Conservation (phyloP, 345 rosid genomes). For the Gossypium bickii region DNA sequence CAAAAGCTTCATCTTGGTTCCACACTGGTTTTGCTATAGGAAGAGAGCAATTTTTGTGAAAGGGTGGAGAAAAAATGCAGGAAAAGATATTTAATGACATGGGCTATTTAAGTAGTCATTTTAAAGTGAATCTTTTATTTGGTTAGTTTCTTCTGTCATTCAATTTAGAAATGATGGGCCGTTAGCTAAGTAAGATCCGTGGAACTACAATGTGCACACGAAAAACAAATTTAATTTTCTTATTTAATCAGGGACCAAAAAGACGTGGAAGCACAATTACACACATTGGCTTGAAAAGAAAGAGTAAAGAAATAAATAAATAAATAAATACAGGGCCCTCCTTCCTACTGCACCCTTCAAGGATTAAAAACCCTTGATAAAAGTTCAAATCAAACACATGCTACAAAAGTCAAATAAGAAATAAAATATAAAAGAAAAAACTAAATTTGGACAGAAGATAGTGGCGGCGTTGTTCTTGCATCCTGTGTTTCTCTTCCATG, state of each 20-base stretch:
- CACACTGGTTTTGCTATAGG: no score
- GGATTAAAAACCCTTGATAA: neutral
- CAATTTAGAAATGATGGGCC: no score
- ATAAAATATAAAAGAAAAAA: neutral
- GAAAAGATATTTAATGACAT: no score
- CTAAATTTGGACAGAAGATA: slow-evolving; percentile 18
- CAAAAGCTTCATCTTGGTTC: no score
- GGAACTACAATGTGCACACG: no score
- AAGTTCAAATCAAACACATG: neutral
- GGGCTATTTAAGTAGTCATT: no score
- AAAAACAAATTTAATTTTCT: neutral
- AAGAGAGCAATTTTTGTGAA: no score
- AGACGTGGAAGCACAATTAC: slow-evolving; percentile 8
- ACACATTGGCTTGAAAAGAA: neutral
- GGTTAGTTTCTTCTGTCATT: no score
- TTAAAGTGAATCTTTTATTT: no score
- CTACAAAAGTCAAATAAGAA: neutral
- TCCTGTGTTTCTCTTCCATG: slow-evolving; percentile 1
- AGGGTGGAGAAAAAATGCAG: no score
- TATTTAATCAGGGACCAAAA: slow-evolving; percentile 18
- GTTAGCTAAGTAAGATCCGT: no score
- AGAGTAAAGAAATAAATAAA: neutral
- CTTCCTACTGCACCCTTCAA: neutral
- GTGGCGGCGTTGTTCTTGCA: slow-evolving; percentile 19
- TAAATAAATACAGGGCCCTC: neutral